Evolutionary conservation across 1,284 basidiomycete genomes (phyloP), one percentile per base, ranked within the genome.

Genomic region (Amylostereum areolatum): DNA sequence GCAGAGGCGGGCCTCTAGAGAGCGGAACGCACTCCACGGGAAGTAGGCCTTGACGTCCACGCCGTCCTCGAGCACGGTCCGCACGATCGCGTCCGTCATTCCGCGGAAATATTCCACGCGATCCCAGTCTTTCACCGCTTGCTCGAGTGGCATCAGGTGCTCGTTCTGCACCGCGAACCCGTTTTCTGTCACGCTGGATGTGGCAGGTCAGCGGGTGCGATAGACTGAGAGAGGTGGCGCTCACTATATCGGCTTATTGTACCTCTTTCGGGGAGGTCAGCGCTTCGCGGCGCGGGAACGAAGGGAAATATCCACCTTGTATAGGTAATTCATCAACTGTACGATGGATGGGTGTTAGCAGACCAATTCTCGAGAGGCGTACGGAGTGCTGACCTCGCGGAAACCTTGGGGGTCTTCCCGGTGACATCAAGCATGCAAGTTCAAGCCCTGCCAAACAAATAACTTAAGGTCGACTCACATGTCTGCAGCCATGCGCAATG

Each of bases 91-190:
- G 7, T 72, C 62, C 10, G 83, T 80, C 53, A 83, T 81, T 5
- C 81, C 85, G 30, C 71, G 65, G 70, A 80, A 90, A 66, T 87
- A 89, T 49, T 79, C 71, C 33, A 87, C 75, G 9, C 86, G 78
- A 55, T 84, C 83, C 1, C 62, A 60, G 63, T 90, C 87, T 42
- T 84, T 71, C 43, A 81, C 59, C 37, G 83, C 84, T 45, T 83
- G 70, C 40, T 78, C 74, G 3, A 74, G 56, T 1, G 79, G 57
- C 60, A 79, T 72, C 10, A 57, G 59, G 58, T 74, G 68, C 65
- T 91, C 88, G 58, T 80, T 77, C 61, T 82, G 85, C 52, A 83
- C 79, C 1, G 85, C 75, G 60, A 86, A 89, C 0, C 85, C 85
- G 61, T 87, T 86, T 66, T 88, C 83, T 3, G 82, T 86, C 30